Evolutionary conservation across 352 stramenopile genomes (phyloP).

Genomic region (Globisporangium emineosum): DNA sequence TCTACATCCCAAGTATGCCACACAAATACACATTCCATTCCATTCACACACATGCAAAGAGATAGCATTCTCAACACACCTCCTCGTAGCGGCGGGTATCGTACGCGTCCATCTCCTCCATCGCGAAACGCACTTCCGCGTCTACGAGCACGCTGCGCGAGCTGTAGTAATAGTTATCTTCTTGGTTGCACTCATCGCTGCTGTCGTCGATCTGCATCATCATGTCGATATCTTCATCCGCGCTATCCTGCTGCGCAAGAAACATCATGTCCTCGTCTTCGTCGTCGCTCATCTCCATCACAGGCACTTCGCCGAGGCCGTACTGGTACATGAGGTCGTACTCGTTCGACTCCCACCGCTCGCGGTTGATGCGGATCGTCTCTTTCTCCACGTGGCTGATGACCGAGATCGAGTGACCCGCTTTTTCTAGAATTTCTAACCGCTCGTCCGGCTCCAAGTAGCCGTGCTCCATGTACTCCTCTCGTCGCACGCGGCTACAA

Average conservation of each 20-base stretch:
- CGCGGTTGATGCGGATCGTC: slow-evolving; percentile 68
- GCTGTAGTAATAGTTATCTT: slow-evolving; percentile 50
- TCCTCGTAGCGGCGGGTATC: slow-evolving; percentile 65
- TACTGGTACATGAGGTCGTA: slow-evolving; percentile 85
- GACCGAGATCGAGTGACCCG: slow-evolving; percentile 57
- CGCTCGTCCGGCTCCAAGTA: slow-evolving; percentile 80
- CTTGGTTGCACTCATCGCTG: slow-evolving; percentile 34
- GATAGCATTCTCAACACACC: slow-evolving; percentile 20
- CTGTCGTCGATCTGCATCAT: slow-evolving; percentile 53
- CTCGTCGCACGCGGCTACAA: slow-evolving; percentile 47
- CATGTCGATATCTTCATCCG: slow-evolving; percentile 27
- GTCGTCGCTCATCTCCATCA: slow-evolving; percentile 56
- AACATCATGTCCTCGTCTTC: slow-evolving; percentile 49
- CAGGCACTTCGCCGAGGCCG: slow-evolving; percentile 55
- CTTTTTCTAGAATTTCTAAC: slow-evolving; percentile 68
- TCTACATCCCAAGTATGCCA: neutral
- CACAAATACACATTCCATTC: slow-evolving; percentile 8
- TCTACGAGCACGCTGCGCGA: slow-evolving; percentile 44
- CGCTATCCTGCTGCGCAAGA: slow-evolving; percentile 29
- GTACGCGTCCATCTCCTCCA: slow-evolving; percentile 78
- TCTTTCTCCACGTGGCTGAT: slow-evolving; percentile 70
- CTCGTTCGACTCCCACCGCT: slow-evolving; percentile 84
- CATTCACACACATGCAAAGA: neutral
- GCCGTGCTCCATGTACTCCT: slow-evolving; percentile 82
- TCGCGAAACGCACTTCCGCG: slow-evolving; percentile 53